Evolutionary conservation across 2,329 filamentous ascomycete species (phyloP).

Genomic region (Cercospora janseana): DNA sequence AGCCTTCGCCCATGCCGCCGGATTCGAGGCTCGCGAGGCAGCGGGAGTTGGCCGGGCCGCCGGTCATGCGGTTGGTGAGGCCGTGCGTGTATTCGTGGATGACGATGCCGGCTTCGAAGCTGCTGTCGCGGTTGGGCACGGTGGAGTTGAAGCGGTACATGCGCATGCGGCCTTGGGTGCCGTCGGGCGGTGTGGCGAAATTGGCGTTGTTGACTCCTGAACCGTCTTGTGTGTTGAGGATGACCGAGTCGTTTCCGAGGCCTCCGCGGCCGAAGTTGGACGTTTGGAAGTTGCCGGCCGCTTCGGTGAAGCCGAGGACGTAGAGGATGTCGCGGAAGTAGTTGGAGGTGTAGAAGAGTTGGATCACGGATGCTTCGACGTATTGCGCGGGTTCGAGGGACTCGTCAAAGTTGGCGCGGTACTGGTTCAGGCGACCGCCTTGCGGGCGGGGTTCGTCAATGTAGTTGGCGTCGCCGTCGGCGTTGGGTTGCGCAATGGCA

Average conservation of each 20-base stretch:
- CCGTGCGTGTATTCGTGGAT: slow-evolving; percentile 58
- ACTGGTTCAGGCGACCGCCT: slow-evolving; percentile 42
- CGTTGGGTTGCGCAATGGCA: slow-evolving; percentile 55
- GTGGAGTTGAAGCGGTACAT: slow-evolving; percentile 58
- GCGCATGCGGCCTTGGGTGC: slow-evolving; percentile 53
- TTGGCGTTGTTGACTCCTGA: slow-evolving; percentile 57
- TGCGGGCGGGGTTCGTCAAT: slow-evolving; percentile 54
- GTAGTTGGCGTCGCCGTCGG: slow-evolving; percentile 46
- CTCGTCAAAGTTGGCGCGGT: slow-evolving; percentile 33
- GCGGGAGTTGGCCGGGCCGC: slow-evolving; percentile 54
- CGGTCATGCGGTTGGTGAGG: slow-evolving; percentile 58
- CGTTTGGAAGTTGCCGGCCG: slow-evolving; percentile 59
- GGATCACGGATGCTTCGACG: slow-evolving; percentile 55
- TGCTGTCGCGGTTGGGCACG: slow-evolving; percentile 52
- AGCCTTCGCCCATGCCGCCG: slow-evolving; percentile 60
- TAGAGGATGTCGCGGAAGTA: slow-evolving; percentile 60
- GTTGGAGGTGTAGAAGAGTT: slow-evolving; percentile 62
- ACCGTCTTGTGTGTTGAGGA: slow-evolving; percentile 59
- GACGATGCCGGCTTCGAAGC: slow-evolving; percentile 60
- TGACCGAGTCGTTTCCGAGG: slow-evolving; percentile 51
- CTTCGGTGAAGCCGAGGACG: slow-evolving; percentile 57
- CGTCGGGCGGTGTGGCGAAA: slow-evolving; percentile 56
- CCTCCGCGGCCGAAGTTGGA: slow-evolving; percentile 58
- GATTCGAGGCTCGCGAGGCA: slow-evolving; percentile 52
- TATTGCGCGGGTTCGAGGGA: slow-evolving; percentile 39